Evolutionary conservation across 306 rosid genomes (phyloP), one percentile per base, ranked within the genome.

Genomic region (Coriaria nepalensis): DNA sequence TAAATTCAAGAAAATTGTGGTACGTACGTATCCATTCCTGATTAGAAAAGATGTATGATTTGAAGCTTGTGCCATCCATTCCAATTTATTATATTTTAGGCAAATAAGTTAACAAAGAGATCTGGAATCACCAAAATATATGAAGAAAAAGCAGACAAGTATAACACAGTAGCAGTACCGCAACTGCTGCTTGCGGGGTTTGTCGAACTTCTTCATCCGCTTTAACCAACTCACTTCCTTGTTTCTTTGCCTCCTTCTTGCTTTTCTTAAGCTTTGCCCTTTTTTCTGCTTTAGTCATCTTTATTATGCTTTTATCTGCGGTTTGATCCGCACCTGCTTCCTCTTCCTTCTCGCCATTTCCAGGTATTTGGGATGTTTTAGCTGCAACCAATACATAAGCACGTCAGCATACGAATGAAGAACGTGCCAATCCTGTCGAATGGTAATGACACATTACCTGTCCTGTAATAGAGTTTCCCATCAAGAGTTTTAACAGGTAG

Each of bases 401-500:
- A 20, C 29, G 29, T 12, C 12, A 14, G 40, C 12, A 53, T 32
- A 7, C 5, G 7, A 53, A 8, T 36, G 45, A 46, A 37, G 10
- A 14, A 1, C 29, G 45, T 10, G 38, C 13, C 12, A 10, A 41
- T n/a, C 11, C 8, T 4, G 5, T 13, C 45, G 37, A 13, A 49
- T 11, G 41, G 10, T 6, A 40, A 38, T 14, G 36, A 45, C 1
- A 52, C 4, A 10, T 55, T 37, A 90, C 95, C 75, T 51, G 77
- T 77, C 37, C 87, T 73, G 56, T 70, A 90, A 62, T 68, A 45
- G 54, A 90, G 65, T 61, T 71, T 51, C 47, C 98, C 98, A 65
- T 80, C 90, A 44, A 79, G 73, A 9, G 84, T 69, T 73, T 90
- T 90, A 43, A 90, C 69, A 6, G 98, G 95, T 73, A 90, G 95